These are phyloP conservation scores for Naganishia albida DNA, from an alignment of 1,284 basidiomycete species.

Conservation along the genomic window DNA sequence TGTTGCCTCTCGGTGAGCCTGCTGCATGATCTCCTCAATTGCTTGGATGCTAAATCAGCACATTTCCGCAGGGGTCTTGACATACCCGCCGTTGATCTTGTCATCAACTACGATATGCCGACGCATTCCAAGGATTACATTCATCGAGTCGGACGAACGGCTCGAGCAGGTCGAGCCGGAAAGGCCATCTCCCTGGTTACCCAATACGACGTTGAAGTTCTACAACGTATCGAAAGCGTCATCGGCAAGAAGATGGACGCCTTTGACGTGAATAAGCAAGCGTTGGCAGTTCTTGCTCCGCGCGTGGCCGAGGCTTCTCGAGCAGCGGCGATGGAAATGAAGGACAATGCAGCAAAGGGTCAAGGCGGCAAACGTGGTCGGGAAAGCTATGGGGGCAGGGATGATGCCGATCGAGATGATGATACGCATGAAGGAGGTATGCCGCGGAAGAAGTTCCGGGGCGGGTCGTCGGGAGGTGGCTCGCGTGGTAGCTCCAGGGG, in stretches of 20 bases:
- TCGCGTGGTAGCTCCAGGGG: conserved; percentile 12
- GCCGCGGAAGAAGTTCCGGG: conserved; percentile 31
- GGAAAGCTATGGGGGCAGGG: conserved; percentile 39
- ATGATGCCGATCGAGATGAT: conserved; percentile 51
- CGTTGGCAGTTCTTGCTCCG: conserved; percentile 82
- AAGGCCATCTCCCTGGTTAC: conserved; percentile 96
- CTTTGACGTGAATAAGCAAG: conserved; percentile 88
- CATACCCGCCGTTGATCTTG: conserved; percentile 93
- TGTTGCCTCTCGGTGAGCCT: conserved; percentile 77
- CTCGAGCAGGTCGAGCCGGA: conserved; percentile 90
- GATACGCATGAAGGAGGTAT: conserved; percentile 32
- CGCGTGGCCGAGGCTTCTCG: conserved; percentile 86
- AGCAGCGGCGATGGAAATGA: conserved; percentile 73
- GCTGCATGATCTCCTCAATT: not conserved
- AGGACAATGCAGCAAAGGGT: conserved; percentile 52
- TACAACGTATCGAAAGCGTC: conserved; percentile 91
- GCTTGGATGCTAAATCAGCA: not conserved
- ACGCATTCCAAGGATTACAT: conserved; percentile 99
- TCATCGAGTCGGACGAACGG: conserved; percentile 95
- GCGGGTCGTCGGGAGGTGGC: conserved; percentile 24
- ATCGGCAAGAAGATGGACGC: conserved; percentile 89
- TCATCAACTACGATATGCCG: conserved; percentile 98
- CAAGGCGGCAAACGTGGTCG: conserved; percentile 59
- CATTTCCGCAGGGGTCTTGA: conserved; percentile 73
- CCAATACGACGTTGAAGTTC: conserved; percentile 96